Conservation (phyloP, 768 basidiomycete species). For the Leucosporidium creatinivorum region DNA sequence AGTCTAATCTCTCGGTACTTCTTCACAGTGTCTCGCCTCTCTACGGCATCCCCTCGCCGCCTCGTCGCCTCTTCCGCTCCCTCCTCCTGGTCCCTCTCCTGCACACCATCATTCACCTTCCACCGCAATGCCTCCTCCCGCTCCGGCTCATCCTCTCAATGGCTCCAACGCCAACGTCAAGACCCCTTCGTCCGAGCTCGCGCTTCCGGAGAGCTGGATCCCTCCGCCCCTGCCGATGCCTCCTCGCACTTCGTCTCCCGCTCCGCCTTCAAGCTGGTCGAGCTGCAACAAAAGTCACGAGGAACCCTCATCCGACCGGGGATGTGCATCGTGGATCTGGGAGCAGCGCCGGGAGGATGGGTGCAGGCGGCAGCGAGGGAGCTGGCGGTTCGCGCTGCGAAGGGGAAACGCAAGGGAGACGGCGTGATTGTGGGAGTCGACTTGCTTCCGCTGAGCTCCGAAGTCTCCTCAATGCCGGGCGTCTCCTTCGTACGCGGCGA, state of each 20-base stretch:
- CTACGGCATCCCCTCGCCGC: no score
- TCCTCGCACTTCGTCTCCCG: conserved; percentile 61
- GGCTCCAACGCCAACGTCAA: conserved; percentile 40
- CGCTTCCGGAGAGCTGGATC: conserved; percentile 2
- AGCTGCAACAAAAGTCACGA: conserved; percentile 51
- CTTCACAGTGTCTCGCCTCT: no score
- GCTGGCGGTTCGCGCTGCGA: background rate
- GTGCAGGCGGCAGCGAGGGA: conserved; percentile 60
- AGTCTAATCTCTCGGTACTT: no score
- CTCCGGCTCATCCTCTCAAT: conserved; percentile 39
- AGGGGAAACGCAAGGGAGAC: background rate
- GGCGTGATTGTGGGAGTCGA: conserved; percentile 68
- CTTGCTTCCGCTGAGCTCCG: conserved; percentile 61
- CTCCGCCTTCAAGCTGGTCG: conserved; percentile 84
- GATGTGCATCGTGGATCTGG: conserved; percentile 67
- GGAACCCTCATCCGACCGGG: conserved; percentile 44
- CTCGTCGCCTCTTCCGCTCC: no score
- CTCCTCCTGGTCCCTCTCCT: no score
- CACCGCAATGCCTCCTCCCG: conserved; percentile 9
- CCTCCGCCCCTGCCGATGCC: no score
- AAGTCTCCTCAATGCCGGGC: conserved; percentile 49
- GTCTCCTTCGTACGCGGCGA: conserved; percentile 68
- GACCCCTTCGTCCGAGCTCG: conserved; percentile 43
- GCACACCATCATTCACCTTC: no score
- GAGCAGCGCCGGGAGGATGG: conserved; percentile 92